A percentile compares a stretch with the other conserved stretches of the same genome.
Conservation (phyloP, 352 stramenopile species). For the Phytophthora megakarya region DNA sequence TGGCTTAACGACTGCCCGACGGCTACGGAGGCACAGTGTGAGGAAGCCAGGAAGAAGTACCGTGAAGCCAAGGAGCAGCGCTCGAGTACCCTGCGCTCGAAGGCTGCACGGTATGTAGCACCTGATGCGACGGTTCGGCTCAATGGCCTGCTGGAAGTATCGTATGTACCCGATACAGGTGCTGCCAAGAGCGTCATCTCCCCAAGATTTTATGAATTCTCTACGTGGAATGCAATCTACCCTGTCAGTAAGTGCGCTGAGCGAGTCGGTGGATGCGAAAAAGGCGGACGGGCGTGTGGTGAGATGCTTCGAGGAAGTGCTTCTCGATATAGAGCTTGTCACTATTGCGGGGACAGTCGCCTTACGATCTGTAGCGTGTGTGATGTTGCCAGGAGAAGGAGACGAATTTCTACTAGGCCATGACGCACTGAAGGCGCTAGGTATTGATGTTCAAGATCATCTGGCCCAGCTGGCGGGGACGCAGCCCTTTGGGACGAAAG, state of each 20-base stretch:
- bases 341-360: not conserved
- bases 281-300: slow-evolving; percentile 11
- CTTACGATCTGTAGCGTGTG: not conserved
- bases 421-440: not conserved
- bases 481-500: not conserved
- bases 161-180: not conserved
- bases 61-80: slow-evolving; percentile 7
- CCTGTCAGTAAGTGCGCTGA: not conserved
- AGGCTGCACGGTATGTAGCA: not conserved
- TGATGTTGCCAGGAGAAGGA: no score
- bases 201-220: not conserved
- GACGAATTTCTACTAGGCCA: not conserved
- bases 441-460: not conserved
- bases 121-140: not conserved
- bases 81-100: not conserved
- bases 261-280: not conserved
- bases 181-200: slow-evolving; percentile 4
- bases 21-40: slow-evolving; percentile 2
- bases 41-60: not conserved
- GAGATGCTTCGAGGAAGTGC: not conserved
- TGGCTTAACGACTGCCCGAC: slow-evolving; percentile 15
- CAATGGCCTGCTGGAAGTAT: slow-evolving; percentile 1
- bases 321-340: slow-evolving; percentile 13
- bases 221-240: not conserved
- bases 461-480: not conserved